Evolutionary conservation across 164 flowering plant species (phyloP).

Genomic region (Sextonia rubra): DNA sequence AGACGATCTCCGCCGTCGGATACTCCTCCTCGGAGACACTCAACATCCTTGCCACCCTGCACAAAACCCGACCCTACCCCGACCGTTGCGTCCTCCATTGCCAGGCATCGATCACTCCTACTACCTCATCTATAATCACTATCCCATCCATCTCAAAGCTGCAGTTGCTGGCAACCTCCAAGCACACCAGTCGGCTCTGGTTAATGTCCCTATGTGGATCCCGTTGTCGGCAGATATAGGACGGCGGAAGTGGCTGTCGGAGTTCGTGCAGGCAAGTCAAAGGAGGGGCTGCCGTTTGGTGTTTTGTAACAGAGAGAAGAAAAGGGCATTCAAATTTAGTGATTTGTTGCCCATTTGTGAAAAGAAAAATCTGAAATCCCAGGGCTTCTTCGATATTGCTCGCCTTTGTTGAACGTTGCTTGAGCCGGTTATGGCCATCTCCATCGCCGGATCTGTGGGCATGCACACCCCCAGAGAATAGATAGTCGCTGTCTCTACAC

Average conservation of each 20-base stretch:
- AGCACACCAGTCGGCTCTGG: slow-evolving; percentile 54
- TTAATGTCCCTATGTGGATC: slow-evolving; percentile 51
- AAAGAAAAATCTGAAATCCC: too few species aligned
- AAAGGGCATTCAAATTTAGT: too few species aligned
- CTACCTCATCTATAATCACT: slow-evolving; percentile 11
- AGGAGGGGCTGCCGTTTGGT: too few species aligned
- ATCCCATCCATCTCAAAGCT: slow-evolving; percentile 40
- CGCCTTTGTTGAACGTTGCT: too few species aligned
- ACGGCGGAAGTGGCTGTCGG: slow-evolving; percentile 16
- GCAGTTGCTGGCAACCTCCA: slow-evolving; percentile 27
- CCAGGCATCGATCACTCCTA: slow-evolving; percentile 17
- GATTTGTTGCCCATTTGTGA: too few species aligned
- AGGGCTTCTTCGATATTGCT: too few species aligned
- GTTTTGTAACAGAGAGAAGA: too few species aligned
- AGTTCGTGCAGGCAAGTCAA: slow-evolving; percentile 20
- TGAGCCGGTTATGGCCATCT: too few species aligned
- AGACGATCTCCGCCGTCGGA: background rate
- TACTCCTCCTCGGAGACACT: slow-evolving; percentile 25
- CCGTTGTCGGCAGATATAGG: slow-evolving; percentile 19
- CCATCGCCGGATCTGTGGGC: too few species aligned
- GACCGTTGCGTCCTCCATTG: slow-evolving; percentile 19
- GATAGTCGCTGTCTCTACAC: too few species aligned
- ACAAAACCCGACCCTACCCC: slow-evolving; percentile 11
- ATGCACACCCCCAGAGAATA: too few species aligned
- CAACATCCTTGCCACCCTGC: slow-evolving; percentile 58